These are phyloP conservation scores for Microcera coccophila DNA, from an alignment of 2,329 filamentous ascomycete genomes.

Conservation along the genomic window DNA sequence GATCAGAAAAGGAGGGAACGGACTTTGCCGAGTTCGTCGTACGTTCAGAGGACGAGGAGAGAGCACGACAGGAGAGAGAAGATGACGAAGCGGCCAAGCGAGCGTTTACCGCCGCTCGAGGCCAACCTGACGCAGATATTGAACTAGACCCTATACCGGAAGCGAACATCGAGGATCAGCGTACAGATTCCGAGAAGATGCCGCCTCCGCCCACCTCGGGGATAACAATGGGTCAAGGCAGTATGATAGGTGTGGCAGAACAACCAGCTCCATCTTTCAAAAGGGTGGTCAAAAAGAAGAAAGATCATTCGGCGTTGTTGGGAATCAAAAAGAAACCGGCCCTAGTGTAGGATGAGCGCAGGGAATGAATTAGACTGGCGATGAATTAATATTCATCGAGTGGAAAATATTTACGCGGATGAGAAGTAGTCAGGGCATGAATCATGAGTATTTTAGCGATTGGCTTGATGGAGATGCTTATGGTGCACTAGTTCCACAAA, in stretches of 20 bases:
- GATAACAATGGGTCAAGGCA: constrained; percentile 16
- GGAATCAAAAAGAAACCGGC: constrained; percentile 84
- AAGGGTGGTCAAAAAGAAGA: constrained; percentile 79
- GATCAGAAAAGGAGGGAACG: constrained; percentile 64
- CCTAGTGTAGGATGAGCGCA: constrained; percentile 40
- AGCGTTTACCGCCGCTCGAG: constrained; percentile 67
- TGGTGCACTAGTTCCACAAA: too few relatives aligned
- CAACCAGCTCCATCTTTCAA: constrained; percentile 64
- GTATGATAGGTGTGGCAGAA: constrained; percentile 20
- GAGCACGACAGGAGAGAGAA: constrained; percentile 68
- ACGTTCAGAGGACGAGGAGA: constrained; percentile 54
- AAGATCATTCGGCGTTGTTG: constrained; percentile 67
- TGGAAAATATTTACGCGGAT: too few relatives aligned
- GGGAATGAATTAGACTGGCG: too few relatives aligned
- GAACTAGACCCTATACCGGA: constrained; percentile 40
- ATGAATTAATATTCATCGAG: too few relatives aligned
- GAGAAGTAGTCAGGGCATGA: too few relatives aligned
- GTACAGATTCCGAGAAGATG: constrained; percentile 8
- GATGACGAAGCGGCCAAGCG: constrained; percentile 75
- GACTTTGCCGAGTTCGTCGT: constrained; percentile 56
- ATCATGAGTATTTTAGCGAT: too few relatives aligned
- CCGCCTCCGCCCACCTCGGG: constrained; percentile 16
- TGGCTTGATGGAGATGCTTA: too few relatives aligned
- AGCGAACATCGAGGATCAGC: constrained; percentile 36
- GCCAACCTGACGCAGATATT: constrained; percentile 44